Evolutionary conservation across 495 filamentous ascomycete species (phyloP).

Genomic region (Xylaria flabelliformis): DNA sequence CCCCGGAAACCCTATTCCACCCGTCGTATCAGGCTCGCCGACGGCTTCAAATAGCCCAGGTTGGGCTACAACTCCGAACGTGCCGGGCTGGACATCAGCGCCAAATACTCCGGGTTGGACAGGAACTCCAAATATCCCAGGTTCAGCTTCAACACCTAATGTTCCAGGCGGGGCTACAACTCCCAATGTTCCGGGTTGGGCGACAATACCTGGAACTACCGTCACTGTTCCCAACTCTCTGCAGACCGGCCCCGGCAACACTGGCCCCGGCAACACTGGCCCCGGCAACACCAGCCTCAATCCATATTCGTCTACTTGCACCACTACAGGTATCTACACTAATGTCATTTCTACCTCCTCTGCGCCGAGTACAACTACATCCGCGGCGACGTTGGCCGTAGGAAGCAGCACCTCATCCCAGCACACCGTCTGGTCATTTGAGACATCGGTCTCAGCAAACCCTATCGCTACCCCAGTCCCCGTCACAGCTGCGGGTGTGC

Average conservation of each 20-base stretch:
- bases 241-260: background rate
- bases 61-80: background rate
- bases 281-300: background rate
- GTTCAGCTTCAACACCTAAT: background rate
- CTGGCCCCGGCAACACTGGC: background rate
- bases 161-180: background rate
- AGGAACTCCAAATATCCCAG: slow-evolving; percentile 7
- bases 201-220: slow-evolving; percentile 19
- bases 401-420: slow-evolving; percentile 18
- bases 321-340: slow-evolving; percentile 27
- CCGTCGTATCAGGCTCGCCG: background rate
- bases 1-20: background rate
- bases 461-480: slow-evolving; percentile 16
- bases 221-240: slow-evolving; percentile 16
- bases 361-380: slow-evolving; percentile 15
- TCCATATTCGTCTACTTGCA: slow-evolving; percentile 17
- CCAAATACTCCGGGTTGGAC: background rate
- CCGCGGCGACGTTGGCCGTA: slow-evolving; percentile 21
- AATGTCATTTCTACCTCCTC: slow-evolving; percentile 22
- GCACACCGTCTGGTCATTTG: slow-evolving; percentile 10
- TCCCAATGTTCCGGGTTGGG: background rate
- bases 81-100: background rate
- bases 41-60: background rate
- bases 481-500: slow-evolving; percentile 5
- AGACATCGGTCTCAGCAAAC: slow-evolving; percentile 4